Evolutionary conservation across 495 filamentous ascomycete species (phyloP), one percentile per base, ranked within the genome.

Genomic region (Tuber magnatum): DNA sequence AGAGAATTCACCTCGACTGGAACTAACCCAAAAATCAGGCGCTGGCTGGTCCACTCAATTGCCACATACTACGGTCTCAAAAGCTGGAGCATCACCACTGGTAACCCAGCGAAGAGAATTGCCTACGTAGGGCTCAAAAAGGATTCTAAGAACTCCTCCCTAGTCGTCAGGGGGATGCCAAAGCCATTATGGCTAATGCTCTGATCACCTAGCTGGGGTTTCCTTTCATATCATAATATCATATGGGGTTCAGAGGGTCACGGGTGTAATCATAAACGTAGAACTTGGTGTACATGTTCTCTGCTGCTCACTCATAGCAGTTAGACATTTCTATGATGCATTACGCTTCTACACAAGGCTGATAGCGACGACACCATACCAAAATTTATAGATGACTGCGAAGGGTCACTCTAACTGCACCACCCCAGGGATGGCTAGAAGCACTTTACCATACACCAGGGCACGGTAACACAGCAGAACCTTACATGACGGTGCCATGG

Each of bases 11-110:
- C 43, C 61, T 69, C 32, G 65, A 77, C 71, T 71, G 35, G 81
- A 69, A 78, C 77, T n/a, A 81, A 83, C 69, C 80, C 39, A 32
- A 76, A 69, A 71, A 76, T 28, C 76, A 96, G 93, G 77, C 91
- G 95, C 71, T 99, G 93, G 92, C 88, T 99, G 73, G 93, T 97
- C 7, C 94, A 99, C 84, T 91, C 90, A 70, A 93, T 99, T 77
- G 96, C 93, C 35, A 86, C 90, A 10, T 98, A 99, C 83, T 99
- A 99, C 83, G 94, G 93, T 43, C 86, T 99, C 74, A 89, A 89
- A 70, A 94, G 93, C 65, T 94, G 92, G 87, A 93, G 91, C 3
- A 88, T 94, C 80, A 92, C 92, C 1, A 87, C 90, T 24, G 93
- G 92, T 32, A 86, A 91, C 79, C 92, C 93, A 24, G 88, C 89